Conservation (phyloP, 1,284 basidiomycete species). For the Trametes polyzona region DNA sequence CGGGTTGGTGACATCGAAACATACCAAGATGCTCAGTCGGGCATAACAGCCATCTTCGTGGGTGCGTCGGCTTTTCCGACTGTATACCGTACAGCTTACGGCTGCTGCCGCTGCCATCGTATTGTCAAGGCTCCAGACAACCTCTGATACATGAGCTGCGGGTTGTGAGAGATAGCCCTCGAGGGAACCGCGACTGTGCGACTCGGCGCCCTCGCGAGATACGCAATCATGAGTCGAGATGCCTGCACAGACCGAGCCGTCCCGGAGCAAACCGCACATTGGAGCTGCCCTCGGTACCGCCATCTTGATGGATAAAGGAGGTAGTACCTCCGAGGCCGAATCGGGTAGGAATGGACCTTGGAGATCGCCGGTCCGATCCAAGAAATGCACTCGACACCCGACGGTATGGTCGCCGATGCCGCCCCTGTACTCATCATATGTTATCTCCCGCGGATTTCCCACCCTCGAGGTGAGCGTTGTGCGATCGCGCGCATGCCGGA, state of each 20-base stretch:
- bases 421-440: not conserved
- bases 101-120: not conserved
- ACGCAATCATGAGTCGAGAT: too few relatives aligned
- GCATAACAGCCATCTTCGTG: not conserved
- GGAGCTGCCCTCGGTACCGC: not conserved
- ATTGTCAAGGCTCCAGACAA: too few relatives aligned
- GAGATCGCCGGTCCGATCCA: conserved; percentile 8
- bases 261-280: too few relatives aligned
- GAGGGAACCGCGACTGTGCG: too few relatives aligned
- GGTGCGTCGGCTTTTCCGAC: not conserved
- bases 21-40: not conserved
- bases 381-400: not conserved
- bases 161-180: too few relatives aligned
- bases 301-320: not conserved
- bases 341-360: not conserved
- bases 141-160: too few relatives aligned
- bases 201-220: too few relatives aligned
- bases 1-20: too few relatives aligned
- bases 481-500: not conserved
- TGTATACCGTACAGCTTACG: not conserved
- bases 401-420: not conserved
- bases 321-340: not conserved
- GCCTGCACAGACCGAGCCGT: too few relatives aligned
- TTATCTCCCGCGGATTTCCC: not conserved
- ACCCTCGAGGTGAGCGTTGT: not conserved